phyloP scores from a whole-genome alignment of 306 rosid species.

The Cicer cuneatum region DNA sequence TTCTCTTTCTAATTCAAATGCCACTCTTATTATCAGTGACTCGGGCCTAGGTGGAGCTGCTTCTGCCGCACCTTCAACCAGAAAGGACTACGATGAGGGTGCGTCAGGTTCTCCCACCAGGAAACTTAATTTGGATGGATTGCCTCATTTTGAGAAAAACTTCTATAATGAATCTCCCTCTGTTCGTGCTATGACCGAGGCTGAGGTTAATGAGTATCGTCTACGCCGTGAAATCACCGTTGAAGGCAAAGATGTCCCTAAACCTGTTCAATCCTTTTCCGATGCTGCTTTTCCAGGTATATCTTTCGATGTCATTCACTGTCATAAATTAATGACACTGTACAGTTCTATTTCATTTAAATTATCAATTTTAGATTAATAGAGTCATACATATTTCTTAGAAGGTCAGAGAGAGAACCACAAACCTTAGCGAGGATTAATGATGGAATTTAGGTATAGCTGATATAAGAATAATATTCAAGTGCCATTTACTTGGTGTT shows the following conservation, averaged over 20 bases:
- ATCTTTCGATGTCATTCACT: not conserved
- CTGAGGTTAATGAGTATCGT: constrained; percentile 78
- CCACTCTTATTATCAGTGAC: constrained; percentile 56
- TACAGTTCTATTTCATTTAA: not conserved
- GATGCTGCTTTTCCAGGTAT: constrained; percentile 95
- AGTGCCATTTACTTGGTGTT: not conserved
- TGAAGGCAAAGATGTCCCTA: constrained; percentile 97
- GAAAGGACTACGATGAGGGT: constrained; percentile 61
- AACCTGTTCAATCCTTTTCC: constrained; percentile 78
- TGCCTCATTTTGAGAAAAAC: constrained; percentile 90
- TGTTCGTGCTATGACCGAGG: constrained; percentile 83
- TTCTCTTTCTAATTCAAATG: not conserved
- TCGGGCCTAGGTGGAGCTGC: constrained; percentile 73
- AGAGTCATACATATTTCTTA: too few relatives aligned
- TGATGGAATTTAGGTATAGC: not conserved
- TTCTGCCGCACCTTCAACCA: constrained; percentile 50
- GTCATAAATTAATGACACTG: not conserved
- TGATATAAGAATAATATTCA: not conserved
- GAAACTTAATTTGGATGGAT: constrained; percentile 91
- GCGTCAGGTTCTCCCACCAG: constrained; percentile 59
- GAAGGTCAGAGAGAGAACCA: too few relatives aligned
- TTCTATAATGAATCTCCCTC: constrained; percentile 78
- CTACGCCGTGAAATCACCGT: constrained; percentile 79
- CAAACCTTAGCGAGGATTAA: too few relatives aligned
- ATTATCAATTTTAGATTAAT: too few relatives aligned